Evolutionary conservation across 345 rosid species (phyloP).

Genomic region (Erodium maritimum): DNA sequence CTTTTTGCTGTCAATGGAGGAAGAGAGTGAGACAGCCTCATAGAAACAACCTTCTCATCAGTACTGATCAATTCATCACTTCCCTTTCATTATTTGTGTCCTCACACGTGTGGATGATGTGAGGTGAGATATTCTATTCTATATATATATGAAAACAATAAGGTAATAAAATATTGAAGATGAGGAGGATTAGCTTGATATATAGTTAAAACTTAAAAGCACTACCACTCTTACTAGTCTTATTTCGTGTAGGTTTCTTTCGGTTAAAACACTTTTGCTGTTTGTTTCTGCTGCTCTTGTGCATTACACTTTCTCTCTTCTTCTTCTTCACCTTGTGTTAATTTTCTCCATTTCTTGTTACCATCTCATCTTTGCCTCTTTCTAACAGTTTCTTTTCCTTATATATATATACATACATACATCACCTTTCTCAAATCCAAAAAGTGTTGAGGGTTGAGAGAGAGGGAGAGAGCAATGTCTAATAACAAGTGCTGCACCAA

Average conservation of each 20-base stretch:
- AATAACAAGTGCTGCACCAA: neutral
- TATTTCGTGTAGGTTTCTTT: constrained; percentile 15
- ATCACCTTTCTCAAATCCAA: neutral
- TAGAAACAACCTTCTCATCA: neutral
- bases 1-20: neutral
- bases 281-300: constrained; percentile 10
- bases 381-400: neutral
- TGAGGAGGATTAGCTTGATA: too few relatives aligned
- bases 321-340: constrained; percentile 5
- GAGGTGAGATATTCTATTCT: too few relatives aligned
- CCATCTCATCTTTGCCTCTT: neutral
- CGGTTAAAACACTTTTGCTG: constrained; percentile 12
- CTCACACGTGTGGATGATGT: neutral
- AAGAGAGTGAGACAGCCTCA: neutral
- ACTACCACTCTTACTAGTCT: too few relatives aligned
- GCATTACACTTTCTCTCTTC: neutral
- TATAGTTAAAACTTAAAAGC: neutral
- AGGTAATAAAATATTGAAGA: neutral
- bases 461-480: neutral
- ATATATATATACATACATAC: neutral
- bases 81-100: neutral
- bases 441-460: too few relatives aligned
- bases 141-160: too few relatives aligned
- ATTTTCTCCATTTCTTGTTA: constrained; percentile 4
- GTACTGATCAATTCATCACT: neutral